Evolutionary conservation across 106 monocot genomes (phyloP), one percentile per base, ranked within the genome.

Genomic region (Cymbidium sinense): DNA sequence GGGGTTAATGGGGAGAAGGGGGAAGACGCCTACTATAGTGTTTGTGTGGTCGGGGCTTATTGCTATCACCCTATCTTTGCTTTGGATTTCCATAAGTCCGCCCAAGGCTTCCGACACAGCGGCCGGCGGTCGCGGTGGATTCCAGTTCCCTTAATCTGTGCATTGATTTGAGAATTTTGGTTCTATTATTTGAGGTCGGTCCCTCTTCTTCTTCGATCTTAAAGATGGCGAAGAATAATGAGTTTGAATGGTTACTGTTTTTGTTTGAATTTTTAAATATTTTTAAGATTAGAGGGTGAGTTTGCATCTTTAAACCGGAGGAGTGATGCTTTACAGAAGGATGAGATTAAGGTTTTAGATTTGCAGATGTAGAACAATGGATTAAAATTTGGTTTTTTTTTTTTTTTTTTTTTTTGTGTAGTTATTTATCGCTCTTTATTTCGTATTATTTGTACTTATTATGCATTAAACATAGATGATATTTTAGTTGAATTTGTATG

Each of bases 1-100:
- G 39, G 89, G 89, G 80, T 21, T 89, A 33, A 89, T 89, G 89
- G 89, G 89, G 11, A 84, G 79, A 77, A 78, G 86, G 51, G 86
- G 86, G 82, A 89, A 89, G 81, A 89, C 89, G 6, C 89, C 89
- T 5, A 89, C 89, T 19, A 89, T 89, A 17, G 89, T 89, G 0
- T 89, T 80, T 73, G 89, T 89, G 30, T 89, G 89, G 89, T 82
- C 89, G 1, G 89, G 86, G 0, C 86, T 89, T 50, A 86, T 89
- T 34, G 76, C 89, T 3, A 89, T 89, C 35, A 89, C 86, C 13
- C 70, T 89, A 10, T 89, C 89, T 0, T 39, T 89, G 77, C 82
- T 89, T 44, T 89, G 86, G 86, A 70, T 89, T 28, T 79, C 89
- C 15, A 86, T 89, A 43, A 83, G 62, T 58, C 89, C 89, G 0